A percentile compares a stretch with the other conserved stretches of the same genome.
These are phyloP conservation scores for Lophium mytilinum DNA, from an alignment of 495 filamentous ascomycete species.

Conservation along the genomic window DNA sequence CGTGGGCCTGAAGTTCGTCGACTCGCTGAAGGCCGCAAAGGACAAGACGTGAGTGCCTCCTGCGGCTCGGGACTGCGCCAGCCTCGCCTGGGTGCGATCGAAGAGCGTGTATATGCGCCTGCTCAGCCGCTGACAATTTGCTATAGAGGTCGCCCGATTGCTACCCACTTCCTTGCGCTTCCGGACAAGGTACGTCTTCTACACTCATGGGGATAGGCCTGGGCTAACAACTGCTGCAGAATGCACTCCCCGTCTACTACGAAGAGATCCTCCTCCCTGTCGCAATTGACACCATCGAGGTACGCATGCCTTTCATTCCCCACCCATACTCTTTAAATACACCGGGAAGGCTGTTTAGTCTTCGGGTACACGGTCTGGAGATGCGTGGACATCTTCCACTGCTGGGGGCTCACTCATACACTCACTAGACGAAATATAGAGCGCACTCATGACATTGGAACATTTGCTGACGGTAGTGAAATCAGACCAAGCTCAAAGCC, in stretches of 20 bases:
- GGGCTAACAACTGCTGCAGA: constrained; percentile 21
- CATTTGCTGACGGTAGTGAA: neutral
- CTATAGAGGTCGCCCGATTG: constrained; percentile 56
- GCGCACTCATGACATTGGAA: neutral
- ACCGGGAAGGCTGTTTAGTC: neutral
- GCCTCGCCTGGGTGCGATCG: neutral
- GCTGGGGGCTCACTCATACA: neutral
- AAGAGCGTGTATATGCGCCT: neutral
- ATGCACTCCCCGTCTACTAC: constrained; percentile 64
- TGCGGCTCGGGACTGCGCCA: neutral
- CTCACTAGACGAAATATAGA: neutral
- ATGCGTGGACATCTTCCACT: neutral
- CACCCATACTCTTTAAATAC: neutral
- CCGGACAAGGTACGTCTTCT: constrained; percentile 42
- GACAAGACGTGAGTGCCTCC: constrained; percentile 59
- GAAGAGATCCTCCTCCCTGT: constrained; percentile 62
- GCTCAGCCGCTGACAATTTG: constrained; percentile 3
- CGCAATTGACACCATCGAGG: constrained; percentile 64
- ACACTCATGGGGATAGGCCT: constrained; percentile 1
- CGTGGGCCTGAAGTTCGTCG: constrained; percentile 56
- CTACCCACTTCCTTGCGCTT: constrained; percentile 62
- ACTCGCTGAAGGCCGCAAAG: constrained; percentile 54
- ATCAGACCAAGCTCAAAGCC: constrained; percentile 50
- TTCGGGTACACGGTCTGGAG: neutral
- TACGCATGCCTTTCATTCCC: constrained; percentile 19